Evolutionary conservation across 208 protist species (phyloP).

Genomic region (Trypanosoma lewisi): DNA sequence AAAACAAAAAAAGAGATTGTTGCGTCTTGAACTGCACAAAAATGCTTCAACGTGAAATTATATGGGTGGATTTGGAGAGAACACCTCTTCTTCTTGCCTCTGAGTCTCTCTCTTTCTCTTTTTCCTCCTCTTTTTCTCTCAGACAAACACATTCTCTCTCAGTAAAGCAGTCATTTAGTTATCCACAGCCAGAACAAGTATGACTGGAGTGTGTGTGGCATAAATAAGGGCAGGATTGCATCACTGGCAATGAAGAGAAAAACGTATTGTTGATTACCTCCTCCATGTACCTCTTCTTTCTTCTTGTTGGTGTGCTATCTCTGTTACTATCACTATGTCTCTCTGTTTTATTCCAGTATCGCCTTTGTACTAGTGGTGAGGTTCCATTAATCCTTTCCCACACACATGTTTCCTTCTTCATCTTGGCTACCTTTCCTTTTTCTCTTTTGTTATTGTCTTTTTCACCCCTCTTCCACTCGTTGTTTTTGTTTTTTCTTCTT

Average conservation of each 20-base stretch:
- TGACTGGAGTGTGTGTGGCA: too few species aligned
- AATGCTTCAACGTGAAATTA: not conserved
- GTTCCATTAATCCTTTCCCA: too few species aligned
- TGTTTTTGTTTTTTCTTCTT: conserved; percentile 11
- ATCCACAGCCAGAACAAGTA: not conserved
- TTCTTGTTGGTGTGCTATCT: not conserved
- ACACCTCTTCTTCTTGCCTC: not conserved
- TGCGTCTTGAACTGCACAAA: not conserved
- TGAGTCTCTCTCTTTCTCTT: conserved; percentile 14
- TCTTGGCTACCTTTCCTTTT: too few species aligned
- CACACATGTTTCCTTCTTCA: too few species aligned
- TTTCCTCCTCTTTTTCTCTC: conserved; percentile 1
- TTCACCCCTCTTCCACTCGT: conserved; percentile 9
- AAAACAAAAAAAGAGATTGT: not conserved
- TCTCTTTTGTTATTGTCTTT: conserved; percentile 9
- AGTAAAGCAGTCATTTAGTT: not conserved
- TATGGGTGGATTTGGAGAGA: not conserved
- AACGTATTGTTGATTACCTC: too few species aligned
- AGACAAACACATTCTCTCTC: too few species aligned
- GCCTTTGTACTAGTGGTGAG: too few species aligned
- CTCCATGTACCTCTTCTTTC: not conserved
- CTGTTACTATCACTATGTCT: not conserved
- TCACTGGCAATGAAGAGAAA: too few species aligned
- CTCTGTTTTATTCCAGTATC: too few species aligned
- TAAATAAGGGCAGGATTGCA: too few species aligned